Base-by-base conservation (phyloP, 1,139 yeast species). In the Candida glucosophila region DNA sequence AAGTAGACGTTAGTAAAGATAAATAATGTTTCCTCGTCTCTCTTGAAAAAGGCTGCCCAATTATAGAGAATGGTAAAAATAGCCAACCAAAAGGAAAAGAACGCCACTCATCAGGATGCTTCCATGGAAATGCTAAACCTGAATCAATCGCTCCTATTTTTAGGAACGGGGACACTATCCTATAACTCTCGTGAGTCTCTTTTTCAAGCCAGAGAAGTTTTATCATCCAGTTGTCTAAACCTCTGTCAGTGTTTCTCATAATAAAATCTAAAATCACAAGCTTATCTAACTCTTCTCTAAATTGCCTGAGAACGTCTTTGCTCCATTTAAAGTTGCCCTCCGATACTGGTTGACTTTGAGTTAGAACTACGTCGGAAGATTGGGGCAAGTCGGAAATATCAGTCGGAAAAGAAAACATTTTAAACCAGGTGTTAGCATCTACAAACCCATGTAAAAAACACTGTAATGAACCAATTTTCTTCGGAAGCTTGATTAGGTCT, bases 41-140 rank as follows among this genome's bases (percentile, higher is more conserved):
- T 22, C 54, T 53, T 3, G 79, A 66, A 38, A 79, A 78, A 2
- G 86, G 88, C 34, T 71, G 77, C 0, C 83, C 85, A 29, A 79
- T 73, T 4, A 79, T 46, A 6, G 72, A 58, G 12, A 70, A 47
- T 0, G 90, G 90, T 20, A 79, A 48, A 37, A 75, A 77, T 15
- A 79, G 51, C 90, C 90, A 79, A 0, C 90, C 90, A 50, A 70
- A 79, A 0, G 90, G 90, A 38, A 77, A 79, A 1, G 83, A 75
- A 29, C 90, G 53, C 86, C 88, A 78, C 41, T 77, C 86, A 45
- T 79, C 82, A 0, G 90, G 90, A 37, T 77, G 83, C 40, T 79
- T 79, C 88, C 88, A 79, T 4, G 90, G 90, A 39, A 77, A 78
- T 0, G 88, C 68, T 16, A 79, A 55, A 0, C 88, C 88, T 3